Percentiles rank a stretch among this genome's conserved stretches.
Evolutionary conservation across 345 rosid genomes (phyloP).

Genomic region (Sonneratia caseolaris): DNA sequence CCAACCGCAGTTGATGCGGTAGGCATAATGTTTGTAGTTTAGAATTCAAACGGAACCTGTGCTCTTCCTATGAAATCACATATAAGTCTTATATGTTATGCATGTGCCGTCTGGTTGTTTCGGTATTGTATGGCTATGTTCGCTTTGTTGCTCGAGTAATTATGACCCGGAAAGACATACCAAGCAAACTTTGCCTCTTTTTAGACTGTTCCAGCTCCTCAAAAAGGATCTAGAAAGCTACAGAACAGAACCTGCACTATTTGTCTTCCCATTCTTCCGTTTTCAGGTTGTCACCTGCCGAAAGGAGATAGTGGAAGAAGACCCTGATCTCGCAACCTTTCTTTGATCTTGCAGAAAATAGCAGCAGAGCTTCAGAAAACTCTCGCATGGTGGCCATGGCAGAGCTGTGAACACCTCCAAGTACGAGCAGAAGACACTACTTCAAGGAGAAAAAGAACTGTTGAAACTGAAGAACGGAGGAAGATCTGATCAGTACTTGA

Average conservation of each 20-base stretch:
- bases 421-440: background rate
- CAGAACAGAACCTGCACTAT: background rate
- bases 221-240: background rate
- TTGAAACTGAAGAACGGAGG: background rate
- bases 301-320: too few relatives aligned
- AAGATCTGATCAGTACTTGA: background rate
- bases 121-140: too few relatives aligned
- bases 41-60: background rate
- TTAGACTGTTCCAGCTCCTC: conserved; percentile 1
- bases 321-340: background rate
- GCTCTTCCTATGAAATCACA: background rate
- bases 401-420: background rate
- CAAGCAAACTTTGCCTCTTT: background rate
- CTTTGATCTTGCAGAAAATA: background rate
- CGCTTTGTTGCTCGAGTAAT: background rate
- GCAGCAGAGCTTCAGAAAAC: background rate
- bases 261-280: background rate
- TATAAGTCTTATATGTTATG: too few relatives aligned
- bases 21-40: background rate
- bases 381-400: background rate
- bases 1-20: background rate
- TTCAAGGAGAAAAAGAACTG: background rate
- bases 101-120: background rate
- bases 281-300: too few relatives aligned
- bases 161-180: background rate